phyloP scores from a whole-genome alignment of 306 rosid species.

The Acacia crassicarpa region DNA sequence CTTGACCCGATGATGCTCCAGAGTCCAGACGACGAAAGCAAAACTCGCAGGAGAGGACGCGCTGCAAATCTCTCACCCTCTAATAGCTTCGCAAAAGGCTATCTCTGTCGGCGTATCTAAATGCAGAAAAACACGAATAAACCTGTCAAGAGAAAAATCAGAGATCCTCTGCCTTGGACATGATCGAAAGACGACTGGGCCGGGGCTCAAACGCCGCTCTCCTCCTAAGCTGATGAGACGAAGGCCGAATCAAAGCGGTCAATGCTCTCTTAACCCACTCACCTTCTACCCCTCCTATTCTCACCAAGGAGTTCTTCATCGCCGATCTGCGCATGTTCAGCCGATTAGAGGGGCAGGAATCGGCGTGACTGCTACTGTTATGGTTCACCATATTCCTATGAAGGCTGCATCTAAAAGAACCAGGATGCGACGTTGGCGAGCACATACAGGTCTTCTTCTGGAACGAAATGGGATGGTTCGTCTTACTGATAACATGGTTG shows the following conservation, averaged over 20 bases:
- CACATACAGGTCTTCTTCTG: constrained; percentile 86
- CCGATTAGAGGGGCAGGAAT: constrained; percentile 55
- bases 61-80: neutral
- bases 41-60: constrained; percentile 42
- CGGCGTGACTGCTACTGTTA: constrained; percentile 22
- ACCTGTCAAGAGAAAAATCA: constrained; percentile 49
- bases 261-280: constrained; percentile 92
- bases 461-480: constrained; percentile 51
- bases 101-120: constrained; percentile 38
- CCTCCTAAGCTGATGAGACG: constrained; percentile 84
- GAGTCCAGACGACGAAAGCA: constrained; percentile 30
- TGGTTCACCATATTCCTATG: constrained; percentile 51
- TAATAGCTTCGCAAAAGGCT: constrained; percentile 31
- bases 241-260: constrained; percentile 84
- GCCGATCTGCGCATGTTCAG: constrained; percentile 95
- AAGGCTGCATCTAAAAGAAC: constrained; percentile 88
- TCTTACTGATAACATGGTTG: constrained; percentile 54
- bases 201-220: constrained; percentile 68
- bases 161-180: constrained; percentile 55
- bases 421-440: constrained; percentile 89
- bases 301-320: constrained; percentile 87
- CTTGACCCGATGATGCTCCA: constrained; percentile 25
- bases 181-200: constrained; percentile 75
- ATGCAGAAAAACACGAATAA: constrained; percentile 38
- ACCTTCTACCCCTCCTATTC: constrained; percentile 93